Base-by-base conservation (phyloP, 495 filamentous ascomycete genomes). In the Annulohypoxylon nitens region DNA sequence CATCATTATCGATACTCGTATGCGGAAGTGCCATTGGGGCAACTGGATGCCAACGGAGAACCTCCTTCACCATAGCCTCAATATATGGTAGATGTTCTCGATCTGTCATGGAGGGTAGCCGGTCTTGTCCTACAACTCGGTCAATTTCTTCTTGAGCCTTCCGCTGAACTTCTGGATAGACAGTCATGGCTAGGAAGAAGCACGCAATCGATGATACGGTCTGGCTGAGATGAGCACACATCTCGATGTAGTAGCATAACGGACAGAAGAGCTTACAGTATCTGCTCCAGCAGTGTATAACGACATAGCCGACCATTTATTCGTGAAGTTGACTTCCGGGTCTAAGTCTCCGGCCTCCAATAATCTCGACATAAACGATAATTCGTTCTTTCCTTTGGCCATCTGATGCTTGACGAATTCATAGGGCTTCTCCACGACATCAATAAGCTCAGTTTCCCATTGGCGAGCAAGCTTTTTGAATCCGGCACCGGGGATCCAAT, bases 91-190 rank as follows among this genome's bases (percentile, higher is more conserved):
- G 66, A 10, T 78, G 78, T 2, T 75, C 71, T 4, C 76, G 74
- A 69, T 87, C 85, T 12, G 79, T 75, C 39, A 78, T 61, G 57
- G 72, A 81, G 0, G 87, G 87, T 14, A 83, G 75, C 4, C 86
- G 75, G 26, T 79, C 78, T 25, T 73, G 57, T 16, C 86, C 86
- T 16, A 88, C 79, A 5, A 88, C 83, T 12, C 74, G 70, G 69
- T 89, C 86, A 12, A 90, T 75, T 67, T 89, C 87, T 59, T 83
- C 83, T 58, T 88, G 87, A 6, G 69, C 78, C n/a, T 63, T 69
- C 41, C 37, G 59, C 48, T 78, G 76, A 23, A 75, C 71, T 11
- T 79, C 71, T 5, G 78, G 78, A 53, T 65, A 86, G 3, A 86
- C 33, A 0, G 73, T 78, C 82, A 90, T 82, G 8, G 87, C 88